Conservation (phyloP, 2,329 filamentous ascomycete species). For the Colletotrichum truncatum region DNA sequence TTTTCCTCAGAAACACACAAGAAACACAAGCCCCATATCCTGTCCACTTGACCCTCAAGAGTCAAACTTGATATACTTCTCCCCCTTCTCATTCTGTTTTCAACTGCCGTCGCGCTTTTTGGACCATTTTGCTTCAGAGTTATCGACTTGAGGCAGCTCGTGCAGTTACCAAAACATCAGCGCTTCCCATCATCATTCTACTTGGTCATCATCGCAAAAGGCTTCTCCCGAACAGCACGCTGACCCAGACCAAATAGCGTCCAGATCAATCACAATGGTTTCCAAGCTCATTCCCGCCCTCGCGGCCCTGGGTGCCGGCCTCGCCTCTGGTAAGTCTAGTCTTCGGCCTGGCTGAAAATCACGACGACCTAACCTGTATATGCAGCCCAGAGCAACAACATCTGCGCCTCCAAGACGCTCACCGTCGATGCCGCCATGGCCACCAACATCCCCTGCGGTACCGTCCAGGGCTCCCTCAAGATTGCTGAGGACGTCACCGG, state of each 20-base stretch:
- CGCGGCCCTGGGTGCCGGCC: conserved; percentile 49
- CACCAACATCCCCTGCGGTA: conserved; percentile 71
- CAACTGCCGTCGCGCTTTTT: conserved; percentile 17
- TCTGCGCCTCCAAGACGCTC: conserved; percentile 48
- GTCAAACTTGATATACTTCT: neutral
- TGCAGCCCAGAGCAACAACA: conserved; percentile 41
- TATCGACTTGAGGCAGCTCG: conserved; percentile 22
- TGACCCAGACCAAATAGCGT: conserved; percentile 12
- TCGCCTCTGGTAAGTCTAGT: conserved; percentile 53
- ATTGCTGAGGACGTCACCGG: conserved; percentile 66
- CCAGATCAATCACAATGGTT: conserved; percentile 52
- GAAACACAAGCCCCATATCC: conserved; percentile 20
- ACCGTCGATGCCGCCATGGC: conserved; percentile 73
- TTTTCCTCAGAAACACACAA: conserved; percentile 22
- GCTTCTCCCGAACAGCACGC: neutral
- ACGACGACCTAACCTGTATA: conserved; percentile 1
- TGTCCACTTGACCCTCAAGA: neutral
- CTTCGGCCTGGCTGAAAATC: neutral
- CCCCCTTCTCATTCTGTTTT: neutral
- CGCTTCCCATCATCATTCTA: conserved; percentile 25
- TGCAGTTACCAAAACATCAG: conserved; percentile 8
- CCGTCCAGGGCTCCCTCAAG: conserved; percentile 73
- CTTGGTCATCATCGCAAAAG: neutral
- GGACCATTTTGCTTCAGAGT: conserved; percentile 24
- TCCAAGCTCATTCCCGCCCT: conserved; percentile 54